phyloP scores from a whole-genome alignment of 345 rosid genomes.

The Citrus mangshanensis region DNA sequence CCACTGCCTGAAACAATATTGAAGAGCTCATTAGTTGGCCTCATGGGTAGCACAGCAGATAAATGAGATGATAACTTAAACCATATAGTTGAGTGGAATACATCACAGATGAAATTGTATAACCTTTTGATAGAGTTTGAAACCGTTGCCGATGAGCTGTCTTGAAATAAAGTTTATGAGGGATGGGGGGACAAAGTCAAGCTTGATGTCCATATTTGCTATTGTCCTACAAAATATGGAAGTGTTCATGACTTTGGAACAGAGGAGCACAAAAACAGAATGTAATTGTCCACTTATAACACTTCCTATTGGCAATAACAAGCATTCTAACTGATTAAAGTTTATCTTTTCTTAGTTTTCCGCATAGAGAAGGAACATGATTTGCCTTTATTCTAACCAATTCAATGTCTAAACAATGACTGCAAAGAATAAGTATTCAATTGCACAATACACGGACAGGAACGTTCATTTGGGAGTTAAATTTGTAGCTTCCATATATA shows the following conservation, averaged over 20 bases:
- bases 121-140: slow-evolving; percentile 93
- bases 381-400: neutral
- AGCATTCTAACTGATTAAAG: neutral
- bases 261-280: neutral
- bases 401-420: neutral
- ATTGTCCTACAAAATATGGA: slow-evolving; percentile 61
- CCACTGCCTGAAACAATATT: slow-evolving; percentile 53
- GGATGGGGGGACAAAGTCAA: slow-evolving; percentile 86
- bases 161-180: slow-evolving; percentile 86
- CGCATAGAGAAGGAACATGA: neutral
- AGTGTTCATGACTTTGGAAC: neutral
- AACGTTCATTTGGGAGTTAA: neutral
- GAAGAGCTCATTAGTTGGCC: slow-evolving; percentile 1
- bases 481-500: neutral
- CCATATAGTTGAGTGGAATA: neutral
- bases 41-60: neutral
- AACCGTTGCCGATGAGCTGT: slow-evolving; percentile 87
- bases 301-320: neutral
- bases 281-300: neutral
- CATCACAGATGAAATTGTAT: slow-evolving; percentile 7
- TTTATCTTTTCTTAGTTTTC: neutral
- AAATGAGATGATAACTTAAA: neutral
- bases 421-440: neutral
- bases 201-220: slow-evolving; percentile 75
- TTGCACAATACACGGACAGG: neutral